Evolutionary conservation across 768 basidiomycete genomes (phyloP).

Genomic region (Rubroboletus satanas): DNA sequence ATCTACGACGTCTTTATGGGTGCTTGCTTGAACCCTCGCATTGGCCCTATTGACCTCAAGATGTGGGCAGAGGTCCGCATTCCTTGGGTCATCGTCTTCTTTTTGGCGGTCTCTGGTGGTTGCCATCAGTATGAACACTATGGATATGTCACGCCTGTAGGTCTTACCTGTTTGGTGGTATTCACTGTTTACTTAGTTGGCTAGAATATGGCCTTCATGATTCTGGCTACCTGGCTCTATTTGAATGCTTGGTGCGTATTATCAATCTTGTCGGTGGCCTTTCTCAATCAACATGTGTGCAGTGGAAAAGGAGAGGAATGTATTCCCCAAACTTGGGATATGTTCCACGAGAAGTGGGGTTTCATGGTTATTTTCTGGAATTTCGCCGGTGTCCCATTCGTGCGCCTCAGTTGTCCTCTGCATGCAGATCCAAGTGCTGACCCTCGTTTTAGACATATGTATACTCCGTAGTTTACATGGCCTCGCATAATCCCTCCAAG

Average conservation of each 20-base stretch:
- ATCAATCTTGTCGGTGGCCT: not conserved
- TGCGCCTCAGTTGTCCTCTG: slow-evolving; percentile 37
- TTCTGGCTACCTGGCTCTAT: slow-evolving; percentile 93
- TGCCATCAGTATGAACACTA: slow-evolving; percentile 93
- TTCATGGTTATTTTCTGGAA: slow-evolving; percentile 99
- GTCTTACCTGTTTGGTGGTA: slow-evolving; percentile 22
- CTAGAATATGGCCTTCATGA: slow-evolving; percentile 96
- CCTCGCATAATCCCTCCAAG: slow-evolving; percentile 81
- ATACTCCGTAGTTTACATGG: slow-evolving; percentile 98
- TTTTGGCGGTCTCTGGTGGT: slow-evolving; percentile 85
- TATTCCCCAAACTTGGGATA: slow-evolving; percentile 97
- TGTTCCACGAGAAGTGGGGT: slow-evolving; percentile 99
- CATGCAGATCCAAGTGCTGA: not conserved
- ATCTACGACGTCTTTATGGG: slow-evolving; percentile 98
- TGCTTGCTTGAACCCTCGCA: slow-evolving; percentile 86
- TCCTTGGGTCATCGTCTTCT: slow-evolving; percentile 95
- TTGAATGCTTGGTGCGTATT: slow-evolving; percentile 80
- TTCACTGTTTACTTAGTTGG: not conserved
- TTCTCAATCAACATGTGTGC: slow-evolving; percentile 1
- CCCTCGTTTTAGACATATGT: slow-evolving; percentile 69
- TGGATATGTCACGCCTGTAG: slow-evolving; percentile 87
- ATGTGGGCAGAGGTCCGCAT: slow-evolving; percentile 99
- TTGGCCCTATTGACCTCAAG: slow-evolving; percentile 90
- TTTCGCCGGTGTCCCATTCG: slow-evolving; percentile 89
- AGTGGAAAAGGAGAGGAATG: slow-evolving; percentile 93